These are phyloP conservation scores for Aspergillus avenaceus DNA, from an alignment of 495 filamentous ascomycete genomes.

Conservation along the genomic window DNA sequence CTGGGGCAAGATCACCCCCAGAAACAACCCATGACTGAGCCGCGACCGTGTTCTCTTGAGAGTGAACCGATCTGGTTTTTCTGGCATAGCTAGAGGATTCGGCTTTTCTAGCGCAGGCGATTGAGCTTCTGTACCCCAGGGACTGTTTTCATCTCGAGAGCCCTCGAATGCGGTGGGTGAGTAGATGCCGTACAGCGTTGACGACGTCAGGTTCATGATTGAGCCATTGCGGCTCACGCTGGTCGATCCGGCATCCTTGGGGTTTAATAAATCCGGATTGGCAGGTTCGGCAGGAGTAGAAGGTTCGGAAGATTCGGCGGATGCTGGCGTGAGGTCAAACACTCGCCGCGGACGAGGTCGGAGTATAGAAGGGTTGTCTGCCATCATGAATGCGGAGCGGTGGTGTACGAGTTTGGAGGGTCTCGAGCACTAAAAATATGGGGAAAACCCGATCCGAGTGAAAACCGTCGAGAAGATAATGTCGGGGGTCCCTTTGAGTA, in stretches of 20 bases:
- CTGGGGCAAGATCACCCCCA: conserved; percentile 42
- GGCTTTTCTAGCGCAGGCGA: conserved; percentile 44
- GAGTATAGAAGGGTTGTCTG: conserved; percentile 53
- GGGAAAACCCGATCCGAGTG: background rate
- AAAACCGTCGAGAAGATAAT: background rate
- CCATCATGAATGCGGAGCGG: conserved; percentile 23
- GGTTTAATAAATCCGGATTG: conserved; percentile 29
- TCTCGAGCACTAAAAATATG: no score
- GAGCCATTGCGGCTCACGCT: conserved; percentile 64
- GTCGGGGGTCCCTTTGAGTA: background rate
- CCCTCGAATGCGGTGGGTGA: conserved; percentile 56
- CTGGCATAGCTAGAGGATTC: conserved; percentile 14
- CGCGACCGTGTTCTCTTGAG: conserved; percentile 33
- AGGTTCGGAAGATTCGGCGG: conserved; percentile 49
- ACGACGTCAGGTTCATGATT: conserved; percentile 80
- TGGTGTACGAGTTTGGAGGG: no score
- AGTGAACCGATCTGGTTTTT: conserved; percentile 24
- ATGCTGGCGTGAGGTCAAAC: conserved; percentile 59
- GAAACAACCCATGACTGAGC: conserved; percentile 39
- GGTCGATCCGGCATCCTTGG: conserved; percentile 27
- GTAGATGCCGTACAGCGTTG: conserved; percentile 90
- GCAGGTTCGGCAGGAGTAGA: conserved; percentile 41
- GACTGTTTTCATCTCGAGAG: conserved; percentile 47
- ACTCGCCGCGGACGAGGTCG: conserved; percentile 72
- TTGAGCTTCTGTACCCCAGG: conserved; percentile 71